phyloP scores from a whole-genome alignment of 1,284 basidiomycete genomes.

The Anthracocystis panici-leucophaei region DNA sequence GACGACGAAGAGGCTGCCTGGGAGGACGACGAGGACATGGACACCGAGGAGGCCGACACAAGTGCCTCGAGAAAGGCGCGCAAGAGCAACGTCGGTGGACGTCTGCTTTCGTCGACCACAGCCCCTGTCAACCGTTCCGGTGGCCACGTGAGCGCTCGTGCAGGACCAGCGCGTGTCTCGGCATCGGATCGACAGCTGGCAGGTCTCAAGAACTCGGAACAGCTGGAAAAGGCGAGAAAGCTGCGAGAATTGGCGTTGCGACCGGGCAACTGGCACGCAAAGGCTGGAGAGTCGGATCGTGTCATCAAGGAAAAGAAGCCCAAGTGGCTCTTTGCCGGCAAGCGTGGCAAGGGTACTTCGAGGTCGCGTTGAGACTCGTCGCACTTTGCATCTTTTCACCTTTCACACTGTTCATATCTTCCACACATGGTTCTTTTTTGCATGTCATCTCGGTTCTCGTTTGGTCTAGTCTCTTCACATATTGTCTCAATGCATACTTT shows the following conservation, averaged over 20 bases:
- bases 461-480: neutral
- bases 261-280: constrained; percentile 61
- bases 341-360: constrained; percentile 66
- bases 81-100: constrained; percentile 76
- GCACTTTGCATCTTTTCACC: neutral
- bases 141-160: constrained; percentile 60
- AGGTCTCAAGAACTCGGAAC: constrained; percentile 61
- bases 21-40: constrained; percentile 74
- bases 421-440: constrained; percentile 3
- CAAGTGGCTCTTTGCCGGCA: constrained; percentile 67
- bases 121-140: constrained; percentile 60
- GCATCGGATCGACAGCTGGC: constrained; percentile 60
- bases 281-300: constrained; percentile 67
- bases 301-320: constrained; percentile 66
- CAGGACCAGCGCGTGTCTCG: constrained; percentile 64
- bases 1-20: constrained; percentile 69
- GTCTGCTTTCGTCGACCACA: constrained; percentile 49
- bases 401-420: neutral
- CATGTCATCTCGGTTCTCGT: constrained; percentile 24
- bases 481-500: constrained; percentile 21
- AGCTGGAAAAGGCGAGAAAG: constrained; percentile 62
- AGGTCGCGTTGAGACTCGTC: constrained; percentile 46
- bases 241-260: constrained; percentile 62
- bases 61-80: constrained; percentile 59
- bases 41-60: constrained; percentile 61